Conservation (phyloP, 192 early-diverging fungal species). For the Allomyces arbusculus region DNA sequence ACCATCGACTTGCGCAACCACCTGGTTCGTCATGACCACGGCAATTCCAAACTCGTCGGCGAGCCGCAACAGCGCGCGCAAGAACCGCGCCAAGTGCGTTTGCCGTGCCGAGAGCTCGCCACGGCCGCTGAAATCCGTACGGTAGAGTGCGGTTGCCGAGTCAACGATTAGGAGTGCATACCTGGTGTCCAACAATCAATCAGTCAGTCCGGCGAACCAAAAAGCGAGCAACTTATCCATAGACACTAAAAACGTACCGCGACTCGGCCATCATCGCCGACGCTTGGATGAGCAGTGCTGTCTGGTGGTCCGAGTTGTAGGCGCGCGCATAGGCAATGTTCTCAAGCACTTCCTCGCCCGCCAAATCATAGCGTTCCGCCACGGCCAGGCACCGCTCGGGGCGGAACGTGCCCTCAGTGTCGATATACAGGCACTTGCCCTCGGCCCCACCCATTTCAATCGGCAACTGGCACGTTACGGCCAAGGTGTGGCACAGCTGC, state of each 20-base stretch:
- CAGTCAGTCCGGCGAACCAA: not conserved
- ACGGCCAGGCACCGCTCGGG: constrained; percentile 69
- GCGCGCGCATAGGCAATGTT: constrained; percentile 89
- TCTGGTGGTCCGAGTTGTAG: constrained; percentile 92
- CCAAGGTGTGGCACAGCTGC: constrained; percentile 85
- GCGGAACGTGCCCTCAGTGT: constrained; percentile 92
- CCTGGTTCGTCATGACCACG: constrained; percentile 94
- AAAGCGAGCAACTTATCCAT: not conserved
- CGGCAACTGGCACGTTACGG: constrained; percentile 90
- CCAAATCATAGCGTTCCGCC: constrained; percentile 53
- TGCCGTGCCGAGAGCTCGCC: constrained; percentile 88
- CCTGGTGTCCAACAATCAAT: constrained; percentile 7
- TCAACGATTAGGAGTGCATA: constrained; percentile 80
- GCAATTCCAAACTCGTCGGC: constrained; percentile 97
- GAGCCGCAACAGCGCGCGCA: constrained; percentile 61
- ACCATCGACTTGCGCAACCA: constrained; percentile 86
- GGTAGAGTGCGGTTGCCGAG: constrained; percentile 75
- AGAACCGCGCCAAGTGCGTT: constrained; percentile 79
- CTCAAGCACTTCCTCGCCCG: constrained; percentile 70
- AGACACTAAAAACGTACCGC: constrained; percentile 6
- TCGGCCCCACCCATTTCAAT: constrained; percentile 72
- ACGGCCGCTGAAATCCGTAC: constrained; percentile 90
- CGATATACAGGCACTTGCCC: constrained; percentile 89
- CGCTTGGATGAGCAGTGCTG: constrained; percentile 58
- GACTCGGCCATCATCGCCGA: constrained; percentile 77